Conservation (phyloP, 148 eudicot genomes). For the Arctostaphylos glauca region DNA sequence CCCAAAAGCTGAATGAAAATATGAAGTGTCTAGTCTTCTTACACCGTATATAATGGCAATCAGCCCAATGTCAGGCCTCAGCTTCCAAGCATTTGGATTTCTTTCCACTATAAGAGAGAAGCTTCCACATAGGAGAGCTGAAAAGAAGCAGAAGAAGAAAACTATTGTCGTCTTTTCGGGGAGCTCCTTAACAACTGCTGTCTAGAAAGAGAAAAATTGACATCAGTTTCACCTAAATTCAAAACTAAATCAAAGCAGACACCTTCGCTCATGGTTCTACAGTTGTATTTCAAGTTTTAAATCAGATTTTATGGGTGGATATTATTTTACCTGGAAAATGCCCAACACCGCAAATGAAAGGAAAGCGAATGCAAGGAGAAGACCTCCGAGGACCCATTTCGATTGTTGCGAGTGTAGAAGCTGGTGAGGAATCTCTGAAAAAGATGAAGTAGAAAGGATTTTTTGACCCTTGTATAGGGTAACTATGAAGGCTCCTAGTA, state of each 20-base stretch:
- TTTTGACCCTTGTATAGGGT: conserved; percentile 33
- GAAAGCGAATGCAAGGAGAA: not conserved
- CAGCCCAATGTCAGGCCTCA: not conserved
- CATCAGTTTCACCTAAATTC: not conserved
- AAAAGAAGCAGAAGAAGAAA: not conserved
- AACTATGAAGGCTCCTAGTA: conserved; percentile 35
- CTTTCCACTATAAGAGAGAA: not conserved
- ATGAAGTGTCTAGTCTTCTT: not conserved
- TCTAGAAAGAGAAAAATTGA: not conserved
- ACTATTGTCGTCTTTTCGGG: not conserved
- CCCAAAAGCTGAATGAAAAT: not conserved
- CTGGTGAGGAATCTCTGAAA: not conserved
- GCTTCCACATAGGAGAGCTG: not conserved
- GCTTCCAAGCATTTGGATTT: not conserved
- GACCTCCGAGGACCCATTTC: conserved; percentile 7
- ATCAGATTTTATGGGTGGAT: not conserved
- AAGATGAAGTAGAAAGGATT: not conserved
- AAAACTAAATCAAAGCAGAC: not conserved
- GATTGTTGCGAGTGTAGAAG: not conserved
- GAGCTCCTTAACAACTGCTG: not conserved
- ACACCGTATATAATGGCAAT: not conserved
- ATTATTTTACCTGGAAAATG: not conserved
- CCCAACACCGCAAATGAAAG: not conserved
- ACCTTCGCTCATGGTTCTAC: not conserved
- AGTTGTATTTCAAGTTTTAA: too few relatives aligned